These are phyloP conservation scores for Plantago coronopus DNA, from an alignment of 305 asterid species.

Conservation along the genomic window DNA sequence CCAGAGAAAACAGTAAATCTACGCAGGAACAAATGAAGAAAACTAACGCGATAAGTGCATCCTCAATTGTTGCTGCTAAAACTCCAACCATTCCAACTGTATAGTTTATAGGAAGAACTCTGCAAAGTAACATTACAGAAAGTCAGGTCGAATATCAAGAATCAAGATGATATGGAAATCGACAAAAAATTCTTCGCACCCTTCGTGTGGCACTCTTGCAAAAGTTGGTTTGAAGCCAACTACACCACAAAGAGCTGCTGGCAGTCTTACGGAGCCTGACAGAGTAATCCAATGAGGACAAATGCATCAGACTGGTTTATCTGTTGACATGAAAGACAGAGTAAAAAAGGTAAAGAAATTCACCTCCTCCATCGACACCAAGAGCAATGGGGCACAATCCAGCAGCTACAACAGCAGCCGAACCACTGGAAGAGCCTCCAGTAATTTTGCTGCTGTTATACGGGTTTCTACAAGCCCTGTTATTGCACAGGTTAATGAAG, in stretches of 20 bases:
- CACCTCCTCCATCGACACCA: conserved; percentile 98
- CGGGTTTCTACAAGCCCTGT: conserved; percentile 73
- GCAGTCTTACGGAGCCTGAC: conserved; percentile 88
- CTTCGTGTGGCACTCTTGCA: conserved; percentile 69
- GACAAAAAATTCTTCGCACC: conserved; percentile 33
- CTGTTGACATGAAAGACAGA: no score
- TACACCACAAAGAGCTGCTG: conserved; percentile 95
- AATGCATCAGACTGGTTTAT: background rate
- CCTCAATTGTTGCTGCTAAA: conserved; percentile 82
- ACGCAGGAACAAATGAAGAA: conserved; percentile 16
- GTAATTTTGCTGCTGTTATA: conserved; percentile 56
- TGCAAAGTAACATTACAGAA: conserved; percentile 21
- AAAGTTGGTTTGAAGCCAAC: conserved; percentile 88
- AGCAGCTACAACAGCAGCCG: conserved; percentile 91
- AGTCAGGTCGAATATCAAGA: conserved; percentile 4
- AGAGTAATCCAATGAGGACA: background rate
- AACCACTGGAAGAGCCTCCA: conserved; percentile 97
- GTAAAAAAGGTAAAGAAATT: background rate
- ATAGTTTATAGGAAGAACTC: conserved; percentile 84
- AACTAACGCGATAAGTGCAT: conserved; percentile 71
- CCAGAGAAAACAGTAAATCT: background rate
- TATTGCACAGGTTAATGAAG: conserved; percentile 3
- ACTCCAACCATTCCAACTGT: conserved; percentile 93
- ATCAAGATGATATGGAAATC: background rate
- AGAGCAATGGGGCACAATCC: conserved; percentile 91